These are phyloP conservation scores for Cadophora malorum DNA, from an alignment of 2,329 filamentous ascomycete genomes.

Conservation along the genomic window DNA sequence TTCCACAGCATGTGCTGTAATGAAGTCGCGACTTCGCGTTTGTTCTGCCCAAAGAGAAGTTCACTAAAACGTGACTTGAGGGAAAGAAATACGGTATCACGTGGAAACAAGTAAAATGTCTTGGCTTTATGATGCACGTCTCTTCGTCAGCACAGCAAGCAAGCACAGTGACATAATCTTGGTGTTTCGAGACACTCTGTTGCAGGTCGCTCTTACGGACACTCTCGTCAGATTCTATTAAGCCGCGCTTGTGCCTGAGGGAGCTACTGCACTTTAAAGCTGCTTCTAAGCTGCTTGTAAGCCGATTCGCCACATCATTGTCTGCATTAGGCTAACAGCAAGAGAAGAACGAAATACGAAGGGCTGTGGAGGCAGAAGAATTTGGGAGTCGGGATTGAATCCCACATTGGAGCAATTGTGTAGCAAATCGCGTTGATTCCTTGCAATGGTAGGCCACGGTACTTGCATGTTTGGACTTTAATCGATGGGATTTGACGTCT, in stretches of 20 bases:
- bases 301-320: conserved; percentile 17
- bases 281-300: background rate
- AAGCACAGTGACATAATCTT: background rate
- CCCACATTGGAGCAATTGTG: background rate
- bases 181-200: background rate
- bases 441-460: background rate
- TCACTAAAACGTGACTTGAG: conserved; percentile 12
- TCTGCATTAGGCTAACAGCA: conserved; percentile 4
- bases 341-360: too few species aligned
- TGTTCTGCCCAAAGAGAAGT: background rate
- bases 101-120: background rate
- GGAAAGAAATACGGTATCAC: conserved; percentile 6
- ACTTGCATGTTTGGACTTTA: background rate
- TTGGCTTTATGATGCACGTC: background rate
- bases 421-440: background rate
- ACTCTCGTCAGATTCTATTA: background rate
- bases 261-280: background rate
- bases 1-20: background rate
- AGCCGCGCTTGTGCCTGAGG: background rate
- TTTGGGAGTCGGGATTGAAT: background rate
- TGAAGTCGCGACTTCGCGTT: conserved; percentile 11
- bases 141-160: background rate
- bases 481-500: background rate
- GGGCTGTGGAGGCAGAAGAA: background rate
- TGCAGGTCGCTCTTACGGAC: conserved; percentile 12